phyloP scores from a whole-genome alignment of 768 basidiomycete genomes.

The Mycena albidolilacea region DNA sequence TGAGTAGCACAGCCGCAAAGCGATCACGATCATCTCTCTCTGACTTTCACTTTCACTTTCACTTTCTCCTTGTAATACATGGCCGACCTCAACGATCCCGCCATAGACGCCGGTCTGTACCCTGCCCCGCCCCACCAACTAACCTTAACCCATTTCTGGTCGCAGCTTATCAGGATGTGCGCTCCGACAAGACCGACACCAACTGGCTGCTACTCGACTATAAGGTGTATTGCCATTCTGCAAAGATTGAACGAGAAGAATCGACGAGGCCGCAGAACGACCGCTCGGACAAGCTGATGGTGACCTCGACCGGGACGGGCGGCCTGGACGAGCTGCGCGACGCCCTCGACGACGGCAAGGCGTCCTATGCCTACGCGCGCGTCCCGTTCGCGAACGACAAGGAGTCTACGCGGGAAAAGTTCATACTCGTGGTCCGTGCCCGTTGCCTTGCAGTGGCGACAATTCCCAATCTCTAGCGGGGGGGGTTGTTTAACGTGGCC shows the following conservation, averaged over 20 bases:
- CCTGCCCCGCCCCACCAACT: slow-evolving; percentile 30
- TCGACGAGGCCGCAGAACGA: slow-evolving; percentile 63
- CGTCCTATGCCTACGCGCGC: slow-evolving; percentile 88
- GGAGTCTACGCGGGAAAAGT: slow-evolving; percentile 91
- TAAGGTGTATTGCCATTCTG: slow-evolving; percentile 56
- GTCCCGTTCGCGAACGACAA: slow-evolving; percentile 90
- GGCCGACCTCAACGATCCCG: slow-evolving; percentile 86
- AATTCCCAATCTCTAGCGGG: slow-evolving; percentile 53
- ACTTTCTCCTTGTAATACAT: slow-evolving; percentile 53
- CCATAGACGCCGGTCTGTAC: slow-evolving; percentile 78
- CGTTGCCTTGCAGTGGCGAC: too few relatives aligned
- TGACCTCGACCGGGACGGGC: slow-evolving; percentile 86
- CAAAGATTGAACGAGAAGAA: too few relatives aligned
- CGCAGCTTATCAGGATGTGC: slow-evolving; percentile 90
- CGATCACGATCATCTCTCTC: not conserved
- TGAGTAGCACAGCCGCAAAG: too few relatives aligned
- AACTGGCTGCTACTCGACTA: slow-evolving; percentile 96
- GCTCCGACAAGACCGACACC: slow-evolving; percentile 86
- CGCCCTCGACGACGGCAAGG: slow-evolving; percentile 78
- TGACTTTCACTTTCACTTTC: slow-evolving; percentile 10
- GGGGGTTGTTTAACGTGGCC: slow-evolving; percentile 53
- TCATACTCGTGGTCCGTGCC: slow-evolving; percentile 75
- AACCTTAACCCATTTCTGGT: slow-evolving; percentile 42
- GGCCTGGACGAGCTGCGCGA: slow-evolving; percentile 85
- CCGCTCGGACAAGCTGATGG: slow-evolving; percentile 83